Evolutionary conservation across 2,329 filamentous ascomycete species (phyloP).

Genomic region (Pyrenophora graminea): DNA sequence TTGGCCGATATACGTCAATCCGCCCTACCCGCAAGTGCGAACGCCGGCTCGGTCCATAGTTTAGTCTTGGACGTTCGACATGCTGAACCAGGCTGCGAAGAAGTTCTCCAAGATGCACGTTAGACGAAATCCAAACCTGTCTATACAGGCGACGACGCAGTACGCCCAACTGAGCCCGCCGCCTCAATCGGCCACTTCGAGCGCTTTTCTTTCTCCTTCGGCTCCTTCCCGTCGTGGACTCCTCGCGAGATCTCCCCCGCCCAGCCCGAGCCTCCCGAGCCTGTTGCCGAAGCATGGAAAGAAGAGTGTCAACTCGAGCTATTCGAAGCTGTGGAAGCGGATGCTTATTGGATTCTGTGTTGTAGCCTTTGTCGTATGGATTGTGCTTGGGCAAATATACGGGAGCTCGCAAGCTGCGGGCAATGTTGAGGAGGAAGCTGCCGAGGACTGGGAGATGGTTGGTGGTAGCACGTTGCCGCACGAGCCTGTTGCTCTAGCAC

Average conservation of each 20-base stretch:
- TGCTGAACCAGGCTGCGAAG: conserved; percentile 44
- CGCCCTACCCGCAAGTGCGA: conserved; percentile 2
- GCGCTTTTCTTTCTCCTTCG: conserved; percentile 43
- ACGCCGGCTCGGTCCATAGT: not conserved
- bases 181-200: conserved; percentile 38
- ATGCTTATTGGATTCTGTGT: conserved; percentile 59
- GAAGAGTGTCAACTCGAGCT: conserved; percentile 59
- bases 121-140: conserved; percentile 53
- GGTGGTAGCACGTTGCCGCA: conserved; percentile 68
- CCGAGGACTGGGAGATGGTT: conserved; percentile 67
- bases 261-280: conserved; percentile 71
- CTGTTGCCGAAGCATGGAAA: conserved; percentile 69
- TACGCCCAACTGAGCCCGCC: conserved; percentile 42
- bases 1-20: conserved; percentile 5
- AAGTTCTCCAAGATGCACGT: conserved; percentile 51
- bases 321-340: conserved; percentile 61
- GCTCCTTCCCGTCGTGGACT: conserved; percentile 55
- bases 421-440: conserved; percentile 24
- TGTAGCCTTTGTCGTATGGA: conserved; percentile 56
- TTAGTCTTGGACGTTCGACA: conserved; percentile 22
- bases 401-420: conserved; percentile 19
- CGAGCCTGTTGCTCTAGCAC: conserved; percentile 72
- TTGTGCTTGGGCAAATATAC: conserved; percentile 47
- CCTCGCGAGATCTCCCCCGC: conserved; percentile 70
- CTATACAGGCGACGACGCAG: conserved; percentile 48